Conservation (phyloP, 2,329 filamentous ascomycete species). For the Drechslerella coelobrocha region DNA sequence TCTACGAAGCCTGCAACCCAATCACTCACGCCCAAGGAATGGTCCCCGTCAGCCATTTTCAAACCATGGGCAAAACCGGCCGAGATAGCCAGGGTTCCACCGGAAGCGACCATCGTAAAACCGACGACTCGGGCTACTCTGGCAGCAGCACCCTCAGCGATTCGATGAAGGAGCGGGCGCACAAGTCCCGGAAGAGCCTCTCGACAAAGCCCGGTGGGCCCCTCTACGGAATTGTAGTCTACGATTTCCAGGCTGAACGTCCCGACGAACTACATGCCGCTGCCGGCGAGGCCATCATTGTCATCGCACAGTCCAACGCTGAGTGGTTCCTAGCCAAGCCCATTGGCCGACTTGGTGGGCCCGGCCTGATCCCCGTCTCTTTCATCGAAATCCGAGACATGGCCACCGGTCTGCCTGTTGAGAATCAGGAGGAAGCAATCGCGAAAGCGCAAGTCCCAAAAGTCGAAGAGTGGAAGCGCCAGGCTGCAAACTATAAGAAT, state of each 20-base stretch:
- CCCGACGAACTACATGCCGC: conserved; percentile 97
- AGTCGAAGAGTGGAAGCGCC: conserved; percentile 99
- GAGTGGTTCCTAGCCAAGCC: conserved; percentile 99
- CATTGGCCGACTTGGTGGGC: conserved; percentile 94
- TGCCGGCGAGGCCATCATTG: conserved; percentile 93
- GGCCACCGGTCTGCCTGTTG: conserved; percentile 80
- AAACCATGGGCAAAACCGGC: conserved; percentile 88
- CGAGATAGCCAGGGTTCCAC: conserved; percentile 78
- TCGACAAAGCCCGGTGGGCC: conserved; percentile 71
- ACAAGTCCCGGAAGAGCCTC: conserved; percentile 54
- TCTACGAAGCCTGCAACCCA: conserved; percentile 99
- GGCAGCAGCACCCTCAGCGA: conserved; percentile 59
- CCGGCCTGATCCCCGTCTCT: conserved; percentile 92
- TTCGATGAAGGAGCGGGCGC: conserved; percentile 54
- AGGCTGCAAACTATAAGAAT: conserved; percentile 99
- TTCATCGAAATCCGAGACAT: conserved; percentile 97
- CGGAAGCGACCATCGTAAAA: conserved; percentile 63
- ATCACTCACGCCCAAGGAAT: conserved; percentile 84
- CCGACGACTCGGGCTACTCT: conserved; percentile 87
- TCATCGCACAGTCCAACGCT: conserved; percentile 96
- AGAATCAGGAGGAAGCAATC: conserved; percentile 83
- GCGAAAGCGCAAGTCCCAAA: conserved; percentile 86
- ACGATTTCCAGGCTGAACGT: conserved; percentile 92
- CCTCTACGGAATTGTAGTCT: conserved; percentile 96
- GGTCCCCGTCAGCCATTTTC: conserved; percentile 93